Percentiles rank a stretch among this genome's conserved stretches.
phyloP scores from a whole-genome alignment of 148 eudicot genomes.

The Heliosperma pusillum region DNA sequence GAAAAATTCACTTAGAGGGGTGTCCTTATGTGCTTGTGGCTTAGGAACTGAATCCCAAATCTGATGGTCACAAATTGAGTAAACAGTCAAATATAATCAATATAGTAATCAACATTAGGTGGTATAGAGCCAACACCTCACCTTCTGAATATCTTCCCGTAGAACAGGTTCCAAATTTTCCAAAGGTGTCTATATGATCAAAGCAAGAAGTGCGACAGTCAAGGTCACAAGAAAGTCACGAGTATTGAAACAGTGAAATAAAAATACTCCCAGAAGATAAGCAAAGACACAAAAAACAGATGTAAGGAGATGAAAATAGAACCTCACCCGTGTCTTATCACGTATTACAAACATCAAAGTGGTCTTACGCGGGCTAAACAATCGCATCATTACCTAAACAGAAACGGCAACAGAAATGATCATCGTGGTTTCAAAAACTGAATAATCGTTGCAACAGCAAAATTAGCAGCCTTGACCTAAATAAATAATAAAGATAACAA shows the following conservation, averaged over 20 bases:
- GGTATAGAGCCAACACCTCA: conserved; percentile 27
- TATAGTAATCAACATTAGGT: conserved; percentile 5
- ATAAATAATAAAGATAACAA: not conserved
- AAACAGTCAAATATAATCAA: not conserved
- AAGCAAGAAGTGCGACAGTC: not conserved
- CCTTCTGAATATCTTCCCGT: conserved; percentile 97
- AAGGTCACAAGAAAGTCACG: not conserved
- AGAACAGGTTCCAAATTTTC: conserved; percentile 93
- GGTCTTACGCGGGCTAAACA: conserved; percentile 98
- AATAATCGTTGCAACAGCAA: not conserved
- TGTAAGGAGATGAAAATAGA: not conserved
- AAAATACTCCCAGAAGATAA: not conserved
- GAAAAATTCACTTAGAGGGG: conserved; percentile 91
- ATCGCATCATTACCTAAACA: conserved; percentile 94
- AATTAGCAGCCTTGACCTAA: conserved; percentile 1
- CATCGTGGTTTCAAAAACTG: conserved; percentile 8
- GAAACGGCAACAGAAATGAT: conserved; percentile 13
- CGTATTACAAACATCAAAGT: conserved; percentile 98
- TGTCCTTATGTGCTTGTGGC: conserved; percentile 90
- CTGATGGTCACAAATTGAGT: conserved; percentile 29
- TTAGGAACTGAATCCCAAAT: conserved; percentile 99
- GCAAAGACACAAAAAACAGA: conserved; percentile 7
- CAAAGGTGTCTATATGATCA: conserved; percentile 68
- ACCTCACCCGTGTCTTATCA: conserved; percentile 91
- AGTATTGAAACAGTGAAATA: not conserved